These are phyloP conservation scores for Puccinia polysora DNA, from an alignment of 1,284 basidiomycete genomes.

Conservation along the genomic window DNA sequence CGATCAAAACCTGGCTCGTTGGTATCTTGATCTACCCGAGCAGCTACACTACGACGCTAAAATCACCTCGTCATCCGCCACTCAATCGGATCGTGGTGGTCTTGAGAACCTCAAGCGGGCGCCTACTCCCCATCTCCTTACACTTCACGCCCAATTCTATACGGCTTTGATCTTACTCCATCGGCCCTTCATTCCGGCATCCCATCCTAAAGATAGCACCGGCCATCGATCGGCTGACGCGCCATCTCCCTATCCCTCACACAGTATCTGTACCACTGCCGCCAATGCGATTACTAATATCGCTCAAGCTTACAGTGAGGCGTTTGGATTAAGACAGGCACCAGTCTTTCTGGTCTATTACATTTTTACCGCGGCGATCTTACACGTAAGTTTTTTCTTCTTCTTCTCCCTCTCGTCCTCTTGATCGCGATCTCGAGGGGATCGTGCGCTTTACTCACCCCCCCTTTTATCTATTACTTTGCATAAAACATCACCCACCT, in stretches of 20 bases:
- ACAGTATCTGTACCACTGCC: slow-evolving; percentile 67
- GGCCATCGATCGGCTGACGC: slow-evolving; percentile 55
- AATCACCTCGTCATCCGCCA: slow-evolving; percentile 46
- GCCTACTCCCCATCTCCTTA: slow-evolving; percentile 64
- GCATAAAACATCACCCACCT: background rate
- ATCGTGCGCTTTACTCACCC: background rate
- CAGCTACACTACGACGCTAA: slow-evolving; percentile 58
- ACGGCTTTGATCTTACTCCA: slow-evolving; percentile 71
- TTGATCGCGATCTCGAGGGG: too few species aligned
- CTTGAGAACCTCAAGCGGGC: slow-evolving; percentile 8
- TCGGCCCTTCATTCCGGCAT: slow-evolving; percentile 59
- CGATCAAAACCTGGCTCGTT: slow-evolving; percentile 68
- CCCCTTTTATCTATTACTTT: background rate
- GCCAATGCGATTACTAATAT: slow-evolving; percentile 74
- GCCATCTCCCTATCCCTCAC: slow-evolving; percentile 61
- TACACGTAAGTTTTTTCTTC: slow-evolving; percentile 58
- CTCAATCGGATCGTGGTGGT: background rate
- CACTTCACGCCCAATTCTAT: slow-evolving; percentile 81
- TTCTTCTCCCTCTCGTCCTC: background rate
- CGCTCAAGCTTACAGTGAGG: slow-evolving; percentile 55
- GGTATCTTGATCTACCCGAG: slow-evolving; percentile 69
- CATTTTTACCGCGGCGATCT: slow-evolving; percentile 73
- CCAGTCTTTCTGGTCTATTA: slow-evolving; percentile 74
- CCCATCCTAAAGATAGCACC: slow-evolving; percentile 10
- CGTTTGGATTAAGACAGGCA: slow-evolving; percentile 62